A percentile compares a stretch with the other conserved stretches of the same genome.
These are phyloP conservation scores for Leccinellum albellum DNA, from an alignment of 768 basidiomycete genomes.

Conservation along the genomic window DNA sequence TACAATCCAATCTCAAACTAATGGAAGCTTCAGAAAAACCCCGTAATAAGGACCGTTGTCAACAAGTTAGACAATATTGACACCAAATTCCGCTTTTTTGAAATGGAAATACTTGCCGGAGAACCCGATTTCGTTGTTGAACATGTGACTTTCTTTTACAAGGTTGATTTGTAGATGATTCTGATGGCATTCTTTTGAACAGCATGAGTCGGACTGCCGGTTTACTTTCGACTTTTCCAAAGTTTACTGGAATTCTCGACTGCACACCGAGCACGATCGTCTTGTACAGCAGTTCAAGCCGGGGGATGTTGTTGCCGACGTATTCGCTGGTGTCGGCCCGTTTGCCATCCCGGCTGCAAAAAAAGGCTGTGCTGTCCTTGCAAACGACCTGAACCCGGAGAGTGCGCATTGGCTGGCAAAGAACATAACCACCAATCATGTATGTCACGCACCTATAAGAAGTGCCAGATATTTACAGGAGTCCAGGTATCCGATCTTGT, in stretches of 20 bases:
- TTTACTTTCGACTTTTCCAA: conserved; percentile 93
- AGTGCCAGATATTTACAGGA: conserved; percentile 1
- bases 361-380: conserved; percentile 85
- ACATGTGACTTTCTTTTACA: conserved; percentile 54
- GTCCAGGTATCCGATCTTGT: conserved; percentile 62
- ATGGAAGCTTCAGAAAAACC: conserved; percentile 70
- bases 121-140: conserved; percentile 82
- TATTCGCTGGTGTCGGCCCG: conserved; percentile 96
- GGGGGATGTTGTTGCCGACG: conserved; percentile 83
- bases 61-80: conserved; percentile 91
- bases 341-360: conserved; percentile 92
- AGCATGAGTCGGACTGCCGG: conserved; percentile 82
- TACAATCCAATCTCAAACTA: background rate
- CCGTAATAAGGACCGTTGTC: conserved; percentile 78
- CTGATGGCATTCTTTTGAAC: conserved; percentile 5
- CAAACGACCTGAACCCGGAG: conserved; percentile 92
- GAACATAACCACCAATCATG: conserved; percentile 78
- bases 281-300: conserved; percentile 71
- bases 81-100: conserved; percentile 84
- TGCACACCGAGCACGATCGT: conserved; percentile 88
- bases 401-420: conserved; percentile 71
- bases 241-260: conserved; percentile 98
- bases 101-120: conserved; percentile 96
- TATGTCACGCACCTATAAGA: conserved; percentile 32
- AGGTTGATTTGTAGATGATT: background rate